Conservation (phyloP, 768 basidiomycete genomes). For the Dacryopinax spathularia region DNA sequence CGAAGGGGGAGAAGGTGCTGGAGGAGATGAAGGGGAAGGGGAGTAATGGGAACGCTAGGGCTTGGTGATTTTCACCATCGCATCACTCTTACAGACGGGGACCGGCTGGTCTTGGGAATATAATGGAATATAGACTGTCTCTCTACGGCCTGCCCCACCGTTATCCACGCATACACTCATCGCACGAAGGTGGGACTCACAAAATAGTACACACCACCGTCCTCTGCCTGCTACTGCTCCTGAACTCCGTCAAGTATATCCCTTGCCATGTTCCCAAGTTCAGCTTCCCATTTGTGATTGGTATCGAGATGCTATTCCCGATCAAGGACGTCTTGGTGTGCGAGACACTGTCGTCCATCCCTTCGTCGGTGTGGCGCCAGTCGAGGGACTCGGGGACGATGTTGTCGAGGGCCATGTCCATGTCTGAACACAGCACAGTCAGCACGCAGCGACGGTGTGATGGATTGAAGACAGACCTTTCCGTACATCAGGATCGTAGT, state of each 20-base stretch:
- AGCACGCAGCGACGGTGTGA: neutral
- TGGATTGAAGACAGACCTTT: conserved; percentile 11
- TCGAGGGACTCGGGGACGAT: conserved; percentile 72
- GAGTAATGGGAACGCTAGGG: neutral
- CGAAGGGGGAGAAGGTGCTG: conserved; percentile 5
- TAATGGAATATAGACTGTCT: no score
- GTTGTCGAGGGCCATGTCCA: conserved; percentile 85
- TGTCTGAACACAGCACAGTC: conserved; percentile 38
- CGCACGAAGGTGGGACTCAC: conserved; percentile 28
- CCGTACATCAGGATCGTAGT: conserved; percentile 45
- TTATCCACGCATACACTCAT: neutral
- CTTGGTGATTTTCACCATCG: neutral
- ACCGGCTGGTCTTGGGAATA: neutral
- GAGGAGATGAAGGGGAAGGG: conserved; percentile 8
- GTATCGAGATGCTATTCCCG: conserved; percentile 68
- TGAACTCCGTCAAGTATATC: conserved; percentile 79
- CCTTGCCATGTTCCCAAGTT: conserved; percentile 93
- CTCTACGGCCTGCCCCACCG: neutral
- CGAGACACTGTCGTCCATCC: conserved; percentile 48
- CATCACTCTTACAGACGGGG: neutral
- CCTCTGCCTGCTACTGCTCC: conserved; percentile 50
- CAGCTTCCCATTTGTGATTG: conserved; percentile 62
- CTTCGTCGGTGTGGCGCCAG: conserved; percentile 85
- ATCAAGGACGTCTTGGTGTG: conserved; percentile 83
- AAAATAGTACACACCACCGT: conserved; percentile 68